Percentiles rank a stretch among this genome's conserved stretches.
Conservation (phyloP, 2,329 filamentous ascomycete species). For the Arthroderma sp. region DNA sequence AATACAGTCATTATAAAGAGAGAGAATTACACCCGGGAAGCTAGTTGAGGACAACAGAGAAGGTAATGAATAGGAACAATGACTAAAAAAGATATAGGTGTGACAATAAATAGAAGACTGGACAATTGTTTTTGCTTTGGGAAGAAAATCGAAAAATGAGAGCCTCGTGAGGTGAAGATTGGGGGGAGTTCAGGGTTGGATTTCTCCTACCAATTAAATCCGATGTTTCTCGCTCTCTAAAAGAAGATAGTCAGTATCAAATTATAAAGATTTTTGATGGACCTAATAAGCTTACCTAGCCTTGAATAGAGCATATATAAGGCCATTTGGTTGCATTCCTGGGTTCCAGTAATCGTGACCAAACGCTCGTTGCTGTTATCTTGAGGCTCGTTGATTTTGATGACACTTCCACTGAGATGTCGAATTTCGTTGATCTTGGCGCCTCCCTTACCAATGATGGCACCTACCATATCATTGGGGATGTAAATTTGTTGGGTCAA, state of each 20-base stretch:
- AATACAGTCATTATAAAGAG: too few relatives aligned
- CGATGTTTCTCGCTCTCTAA: constrained; percentile 67
- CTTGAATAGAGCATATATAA: constrained; percentile 97
- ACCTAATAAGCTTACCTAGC: constrained; percentile 53
- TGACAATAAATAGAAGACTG: too few relatives aligned
- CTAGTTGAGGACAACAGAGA: too few relatives aligned
- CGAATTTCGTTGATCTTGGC: constrained; percentile 99
- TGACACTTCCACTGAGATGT: constrained; percentile 91
- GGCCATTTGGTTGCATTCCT: constrained; percentile 99
- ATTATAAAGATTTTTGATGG: neutral
- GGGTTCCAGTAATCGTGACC: constrained; percentile 93
- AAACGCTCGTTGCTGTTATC: constrained; percentile 97
- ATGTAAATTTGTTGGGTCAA: constrained; percentile 98
- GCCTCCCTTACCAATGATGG: constrained; percentile 96
- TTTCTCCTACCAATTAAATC: constrained; percentile 32
- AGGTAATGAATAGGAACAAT: too few relatives aligned
- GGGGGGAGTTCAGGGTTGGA: neutral
- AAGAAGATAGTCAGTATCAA: neutral
- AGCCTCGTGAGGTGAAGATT: too few relatives aligned
- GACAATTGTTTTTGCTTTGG: too few relatives aligned
- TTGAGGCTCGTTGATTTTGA: constrained; percentile 99
- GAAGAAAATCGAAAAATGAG: constrained; percentile 5
- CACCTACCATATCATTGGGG: constrained; percentile 98
- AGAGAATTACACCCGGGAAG: too few relatives aligned
- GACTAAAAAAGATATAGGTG: too few relatives aligned